A percentile compares a stretch with the other conserved stretches of the same genome.
These are phyloP conservation scores for Cryphonectria carpinicola DNA, from an alignment of 2,329 filamentous ascomycete genomes.

Conservation along the genomic window DNA sequence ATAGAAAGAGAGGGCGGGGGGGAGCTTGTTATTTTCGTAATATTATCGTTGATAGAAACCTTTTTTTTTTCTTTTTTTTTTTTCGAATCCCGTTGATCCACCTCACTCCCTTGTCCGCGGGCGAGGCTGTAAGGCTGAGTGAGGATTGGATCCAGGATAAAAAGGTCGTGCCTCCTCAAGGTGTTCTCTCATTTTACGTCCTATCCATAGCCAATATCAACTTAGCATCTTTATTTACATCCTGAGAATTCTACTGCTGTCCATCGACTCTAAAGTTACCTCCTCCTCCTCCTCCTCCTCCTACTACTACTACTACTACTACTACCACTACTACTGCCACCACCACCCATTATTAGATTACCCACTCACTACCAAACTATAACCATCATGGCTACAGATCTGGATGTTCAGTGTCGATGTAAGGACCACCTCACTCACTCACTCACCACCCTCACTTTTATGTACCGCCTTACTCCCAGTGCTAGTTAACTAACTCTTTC, in stretches of 20 bases:
- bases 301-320: no score
- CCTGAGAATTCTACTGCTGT: not conserved
- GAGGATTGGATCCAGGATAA: slow-evolving; percentile 9
- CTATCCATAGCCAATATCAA: not conserved
- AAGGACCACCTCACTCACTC: not conserved
- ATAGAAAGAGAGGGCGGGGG: not conserved
- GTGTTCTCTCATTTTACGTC: not conserved
- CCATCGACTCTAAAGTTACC: not conserved
- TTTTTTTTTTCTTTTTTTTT: not conserved
- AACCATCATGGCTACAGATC: slow-evolving; percentile 9
- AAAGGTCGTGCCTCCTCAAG: slow-evolving; percentile 21
- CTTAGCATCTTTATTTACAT: not conserved
- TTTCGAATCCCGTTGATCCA: not conserved
- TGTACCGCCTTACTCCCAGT: not conserved
- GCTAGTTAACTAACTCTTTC: not conserved
- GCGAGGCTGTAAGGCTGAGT: slow-evolving; percentile 34
- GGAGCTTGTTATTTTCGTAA: not conserved
- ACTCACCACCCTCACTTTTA: not conserved
- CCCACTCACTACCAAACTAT: not conserved
- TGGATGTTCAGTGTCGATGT: slow-evolving; percentile 30
- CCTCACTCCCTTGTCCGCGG: not conserved
- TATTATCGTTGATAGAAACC: not conserved
- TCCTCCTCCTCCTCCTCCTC: no score
- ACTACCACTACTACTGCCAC: not conserved
- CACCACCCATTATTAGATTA: not conserved